Conservation (phyloP, 148 eudicot species). For the Simmondsia chinensis region DNA sequence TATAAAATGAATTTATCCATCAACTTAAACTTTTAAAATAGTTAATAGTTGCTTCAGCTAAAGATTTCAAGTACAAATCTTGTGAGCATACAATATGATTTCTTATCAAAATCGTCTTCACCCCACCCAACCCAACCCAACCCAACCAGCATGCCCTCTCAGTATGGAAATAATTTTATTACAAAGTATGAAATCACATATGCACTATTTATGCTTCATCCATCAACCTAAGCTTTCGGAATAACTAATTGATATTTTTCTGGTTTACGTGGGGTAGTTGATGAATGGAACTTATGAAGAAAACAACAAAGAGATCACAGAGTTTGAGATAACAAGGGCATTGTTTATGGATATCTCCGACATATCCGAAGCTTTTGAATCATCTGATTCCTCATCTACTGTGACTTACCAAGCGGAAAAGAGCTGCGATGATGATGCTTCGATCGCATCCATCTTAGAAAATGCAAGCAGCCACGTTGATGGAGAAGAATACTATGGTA, state of each 20-base stretch:
- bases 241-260: neutral
- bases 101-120: too few species aligned
- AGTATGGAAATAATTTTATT: too few species aligned
- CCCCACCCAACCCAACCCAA: too few species aligned
- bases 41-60: too few species aligned
- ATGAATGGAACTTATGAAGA: slow-evolving; percentile 18
- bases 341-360: slow-evolving; percentile 64
- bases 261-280: slow-evolving; percentile 14
- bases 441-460: slow-evolving; percentile 72
- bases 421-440: slow-evolving; percentile 42
- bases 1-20: too few species aligned
- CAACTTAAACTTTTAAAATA: too few species aligned
- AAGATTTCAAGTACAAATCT: too few species aligned
- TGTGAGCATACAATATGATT: too few species aligned
- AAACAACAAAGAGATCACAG: slow-evolving; percentile 14
- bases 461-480: slow-evolving; percentile 56
- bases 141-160: too few species aligned
- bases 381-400: slow-evolving; percentile 40
- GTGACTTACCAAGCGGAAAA: slow-evolving; percentile 26
- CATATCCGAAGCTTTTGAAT: slow-evolving; percentile 37
- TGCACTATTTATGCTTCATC: too few species aligned
- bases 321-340: slow-evolving; percentile 52
- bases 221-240: too few species aligned
- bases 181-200: too few species aligned
- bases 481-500: slow-evolving; percentile 36